Conservation (phyloP, 768 basidiomycete genomes). For the Paxillus rubicundulus region DNA sequence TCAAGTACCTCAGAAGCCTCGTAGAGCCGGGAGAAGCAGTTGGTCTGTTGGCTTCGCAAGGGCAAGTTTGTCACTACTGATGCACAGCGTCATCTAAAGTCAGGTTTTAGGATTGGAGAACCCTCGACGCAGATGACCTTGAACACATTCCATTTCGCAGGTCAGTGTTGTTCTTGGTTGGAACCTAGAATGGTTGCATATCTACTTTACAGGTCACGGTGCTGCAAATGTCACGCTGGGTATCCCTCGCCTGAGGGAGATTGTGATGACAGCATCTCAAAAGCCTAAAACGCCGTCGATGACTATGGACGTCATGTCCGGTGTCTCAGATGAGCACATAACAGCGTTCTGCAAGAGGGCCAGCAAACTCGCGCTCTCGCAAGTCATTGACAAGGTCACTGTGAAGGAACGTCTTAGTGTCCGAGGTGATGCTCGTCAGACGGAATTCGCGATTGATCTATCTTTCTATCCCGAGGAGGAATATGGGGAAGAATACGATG, state of each 20-base stretch:
- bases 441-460: constrained; percentile 78
- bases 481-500: constrained; percentile 79
- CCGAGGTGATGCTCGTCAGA: constrained; percentile 66
- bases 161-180: constrained; percentile 39
- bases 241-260: constrained; percentile 97
- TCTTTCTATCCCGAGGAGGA: constrained; percentile 85
- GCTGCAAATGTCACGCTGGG: constrained; percentile 99
- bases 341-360: constrained; percentile 86
- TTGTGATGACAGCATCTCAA: constrained; percentile 97
- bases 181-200: constrained; percentile 1
- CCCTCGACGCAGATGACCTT: constrained; percentile 99
- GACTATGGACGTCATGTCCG: constrained; percentile 70
- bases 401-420: constrained; percentile 77
- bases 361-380: constrained; percentile 80
- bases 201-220: constrained; percentile 73
- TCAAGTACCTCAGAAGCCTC: constrained; percentile 90
- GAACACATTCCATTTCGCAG: constrained; percentile 99
- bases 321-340: constrained; percentile 52
- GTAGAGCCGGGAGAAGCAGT: constrained; percentile 99
- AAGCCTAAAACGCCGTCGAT: constrained; percentile 98
- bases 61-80: constrained; percentile 48
- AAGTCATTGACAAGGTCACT: constrained; percentile 77
- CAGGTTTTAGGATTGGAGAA: constrained; percentile 76
- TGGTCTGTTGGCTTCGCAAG: constrained; percentile 93
- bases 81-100: constrained; percentile 1